A percentile compares a stretch with the other conserved stretches of the same genome.
Conservation (phyloP, 1,284 basidiomycete genomes). For the Phellopilus nigrolimitatus region DNA sequence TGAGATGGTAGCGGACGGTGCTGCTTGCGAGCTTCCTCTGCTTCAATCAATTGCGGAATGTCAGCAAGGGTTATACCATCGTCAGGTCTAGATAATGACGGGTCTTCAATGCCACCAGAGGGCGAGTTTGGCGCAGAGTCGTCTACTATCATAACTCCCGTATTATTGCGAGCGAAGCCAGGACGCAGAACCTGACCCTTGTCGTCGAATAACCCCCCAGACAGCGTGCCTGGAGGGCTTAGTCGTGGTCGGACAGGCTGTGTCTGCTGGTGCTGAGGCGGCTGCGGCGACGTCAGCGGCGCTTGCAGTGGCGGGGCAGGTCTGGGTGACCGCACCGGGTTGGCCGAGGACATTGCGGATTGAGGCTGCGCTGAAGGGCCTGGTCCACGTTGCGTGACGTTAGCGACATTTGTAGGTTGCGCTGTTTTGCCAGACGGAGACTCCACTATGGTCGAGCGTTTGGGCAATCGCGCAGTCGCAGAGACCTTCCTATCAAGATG, state of each 20-base stretch:
- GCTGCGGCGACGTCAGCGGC: slow-evolving; percentile 17
- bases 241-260: slow-evolving; percentile 34
- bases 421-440: slow-evolving; percentile 89
- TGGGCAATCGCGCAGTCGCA: slow-evolving; percentile 86
- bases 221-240: slow-evolving; percentile 33
- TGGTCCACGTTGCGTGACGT: slow-evolving; percentile 38
- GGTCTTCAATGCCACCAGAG: slow-evolving; percentile 42
- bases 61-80: slow-evolving; percentile 95
- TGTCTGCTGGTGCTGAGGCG: slow-evolving; percentile 33
- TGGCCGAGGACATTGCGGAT: slow-evolving; percentile 28
- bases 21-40: slow-evolving; percentile 85
- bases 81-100: slow-evolving; percentile 40
- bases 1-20: slow-evolving; percentile 73
- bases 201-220: slow-evolving; percentile 11
- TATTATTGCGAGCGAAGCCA: slow-evolving; percentile 75
- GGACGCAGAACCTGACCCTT: slow-evolving; percentile 57
- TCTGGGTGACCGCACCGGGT: slow-evolving; percentile 25
- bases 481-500: slow-evolving; percentile 94
- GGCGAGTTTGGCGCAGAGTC: slow-evolving; percentile 73
- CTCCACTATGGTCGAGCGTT: slow-evolving; percentile 93
- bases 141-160: slow-evolving; percentile 86
- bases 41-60: slow-evolving; percentile 89
- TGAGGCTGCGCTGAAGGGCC: slow-evolving; percentile 30
- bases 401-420: slow-evolving; percentile 50
- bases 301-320: slow-evolving; percentile 20